Conservation (phyloP, 306 rosid species). For the Elaeagnus macrophylla region DNA sequence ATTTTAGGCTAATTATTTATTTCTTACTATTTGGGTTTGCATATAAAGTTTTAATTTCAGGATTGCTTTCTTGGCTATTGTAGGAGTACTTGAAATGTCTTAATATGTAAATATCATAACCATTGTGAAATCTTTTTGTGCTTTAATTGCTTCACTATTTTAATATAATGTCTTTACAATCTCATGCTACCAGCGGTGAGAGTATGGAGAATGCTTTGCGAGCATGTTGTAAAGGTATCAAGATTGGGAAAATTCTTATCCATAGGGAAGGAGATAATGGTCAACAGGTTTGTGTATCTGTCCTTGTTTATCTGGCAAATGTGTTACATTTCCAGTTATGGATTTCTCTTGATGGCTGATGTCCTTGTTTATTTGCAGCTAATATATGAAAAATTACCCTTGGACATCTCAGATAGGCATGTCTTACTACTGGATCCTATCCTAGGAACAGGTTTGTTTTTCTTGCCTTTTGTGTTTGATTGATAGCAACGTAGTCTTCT, state of each 20-base stretch:
- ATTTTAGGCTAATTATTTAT: background rate
- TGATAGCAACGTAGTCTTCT: no score
- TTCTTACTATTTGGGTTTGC: background rate
- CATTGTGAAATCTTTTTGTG: no score
- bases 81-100: background rate
- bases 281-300: slow-evolving; percentile 63
- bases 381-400: slow-evolving; percentile 84
- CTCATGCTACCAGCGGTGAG: slow-evolving; percentile 60
- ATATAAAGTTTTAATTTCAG: background rate
- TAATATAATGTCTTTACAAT: slow-evolving; percentile 4
- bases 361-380: slow-evolving; percentile 49
- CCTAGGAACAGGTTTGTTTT: slow-evolving; percentile 86
- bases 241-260: slow-evolving; percentile 98
- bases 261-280: slow-evolving; percentile 99
- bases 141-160: background rate
- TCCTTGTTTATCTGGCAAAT: background rate
- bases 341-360: background rate
- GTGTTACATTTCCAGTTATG: background rate
- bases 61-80: slow-evolving; percentile 5
- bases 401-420: slow-evolving; percentile 93
- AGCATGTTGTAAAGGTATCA: slow-evolving; percentile 99
- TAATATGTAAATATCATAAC: background rate
- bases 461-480: background rate
- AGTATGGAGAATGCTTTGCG: slow-evolving; percentile 99
- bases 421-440: slow-evolving; percentile 94